A percentile compares a stretch with the other conserved stretches of the same genome.
These are phyloP conservation scores for Jaapia argillacea DNA, from an alignment of 768 basidiomycete genomes.

Conservation along the genomic window DNA sequence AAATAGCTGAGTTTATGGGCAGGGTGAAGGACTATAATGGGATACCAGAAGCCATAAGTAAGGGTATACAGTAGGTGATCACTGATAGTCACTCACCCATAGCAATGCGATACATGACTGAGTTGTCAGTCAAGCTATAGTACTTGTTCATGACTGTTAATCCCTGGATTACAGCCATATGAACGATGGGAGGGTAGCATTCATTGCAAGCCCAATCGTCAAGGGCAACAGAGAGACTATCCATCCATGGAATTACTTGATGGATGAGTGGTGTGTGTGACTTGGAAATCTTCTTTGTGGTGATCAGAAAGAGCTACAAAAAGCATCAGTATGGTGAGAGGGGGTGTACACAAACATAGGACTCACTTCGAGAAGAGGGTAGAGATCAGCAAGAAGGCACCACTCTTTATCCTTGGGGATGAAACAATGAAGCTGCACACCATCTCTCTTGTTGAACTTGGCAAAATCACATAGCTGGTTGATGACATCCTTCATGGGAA, in stretches of 20 bases:
- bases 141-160: too few species aligned
- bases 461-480: constrained; percentile 7
- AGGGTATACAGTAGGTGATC: too few species aligned
- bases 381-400: constrained; percentile 13
- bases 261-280: constrained; percentile 14
- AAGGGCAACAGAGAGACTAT: too few species aligned
- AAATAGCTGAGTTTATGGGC: too few species aligned
- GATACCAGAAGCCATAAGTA: too few species aligned
- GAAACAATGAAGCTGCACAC: constrained; percentile 9
- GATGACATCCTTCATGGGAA: constrained; percentile 10
- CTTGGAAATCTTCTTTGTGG: constrained; percentile 15
- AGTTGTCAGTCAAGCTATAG: too few species aligned
- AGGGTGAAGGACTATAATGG: too few species aligned
- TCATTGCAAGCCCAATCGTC: too few species aligned
- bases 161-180: too few species aligned
- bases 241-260: constrained; percentile 22
- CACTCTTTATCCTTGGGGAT: constrained; percentile 13
- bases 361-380: constrained; percentile 14
- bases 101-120: too few species aligned
- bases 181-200: too few species aligned
- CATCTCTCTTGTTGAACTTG: constrained; percentile 12
- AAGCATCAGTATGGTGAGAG: neutral
- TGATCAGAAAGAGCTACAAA: constrained; percentile 14
- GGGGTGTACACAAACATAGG: neutral
- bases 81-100: too few species aligned